Evolutionary conservation across 1,284 basidiomycete species (phyloP), one percentile per base, ranked within the genome.

Genomic region (Golubevia sp.): DNA sequence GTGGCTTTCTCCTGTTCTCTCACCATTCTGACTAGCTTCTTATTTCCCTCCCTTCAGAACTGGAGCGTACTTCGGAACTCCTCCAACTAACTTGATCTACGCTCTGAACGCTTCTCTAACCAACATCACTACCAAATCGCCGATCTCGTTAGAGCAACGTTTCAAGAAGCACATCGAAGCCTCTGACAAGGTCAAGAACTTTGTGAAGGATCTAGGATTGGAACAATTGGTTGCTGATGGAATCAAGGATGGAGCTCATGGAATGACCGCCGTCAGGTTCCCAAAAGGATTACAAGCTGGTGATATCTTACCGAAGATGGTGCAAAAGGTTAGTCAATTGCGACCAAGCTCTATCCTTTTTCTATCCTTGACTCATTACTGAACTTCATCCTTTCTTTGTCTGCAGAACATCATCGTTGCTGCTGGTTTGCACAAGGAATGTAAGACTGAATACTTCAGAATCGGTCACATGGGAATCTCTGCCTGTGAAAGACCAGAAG

Each of bases 81-180:
- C 30, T n/a, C 92, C 93, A 13, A 92, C 95, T 67, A 96, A 98
- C 86, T 89, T 98, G 70, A 89, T 99, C 79, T 93, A 94, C 85
- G 92, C 96, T 0, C 92, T 93, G 84, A 89, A 92, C 82, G 87
- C 89, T 26, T 92, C 93, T 8, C 88, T 99, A 61, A 87, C 86
- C 56, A 87, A 88, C 67, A 94, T 99, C 84, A 88, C 87, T 76
- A 85, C 84, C 38, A 75, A 67, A 26, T 64, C 86, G 24, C 67
- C 68, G 3, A 85, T 88, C 5, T 89, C 91, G 7, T 88, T 99
- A 54, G 88, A 91, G 73, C 89, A 95, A 64, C 90, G 95, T 23
- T 92, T 97, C 85, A 84, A 87, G 58, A 85, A 89, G 53, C 96
- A 99, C 86, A 87, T 88, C 52, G 88, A 90, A 57, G 90, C 89